phyloP scores from a whole-genome alignment of 23 red algal species.

The Chondrus crispus region DNA sequence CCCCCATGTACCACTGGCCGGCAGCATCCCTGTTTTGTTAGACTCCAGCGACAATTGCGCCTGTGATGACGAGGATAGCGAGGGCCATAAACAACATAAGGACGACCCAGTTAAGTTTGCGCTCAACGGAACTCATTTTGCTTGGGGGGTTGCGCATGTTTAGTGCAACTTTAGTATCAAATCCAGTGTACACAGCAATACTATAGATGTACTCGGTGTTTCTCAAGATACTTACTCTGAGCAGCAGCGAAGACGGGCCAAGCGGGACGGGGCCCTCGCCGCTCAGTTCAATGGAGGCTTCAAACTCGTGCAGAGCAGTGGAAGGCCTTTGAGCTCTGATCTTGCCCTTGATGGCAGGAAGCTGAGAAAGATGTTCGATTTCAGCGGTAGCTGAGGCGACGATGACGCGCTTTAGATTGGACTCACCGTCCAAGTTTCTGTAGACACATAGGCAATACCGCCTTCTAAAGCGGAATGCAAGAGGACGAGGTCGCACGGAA shows the following conservation, averaged over 20 bases:
- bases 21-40: conserved; percentile 33
- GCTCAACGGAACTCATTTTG: conserved; percentile 80
- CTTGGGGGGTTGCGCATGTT: conserved; percentile 83
- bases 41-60: conserved; percentile 31
- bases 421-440: conserved; percentile 91
- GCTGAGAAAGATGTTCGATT: conserved; percentile 3
- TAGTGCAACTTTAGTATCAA: conserved; percentile 78
- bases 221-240: conserved; percentile 77
- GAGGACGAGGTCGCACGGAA: conserved; percentile 92
- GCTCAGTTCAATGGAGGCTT: conserved; percentile 29
- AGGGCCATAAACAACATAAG: conserved; percentile 76
- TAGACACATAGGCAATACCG: conserved; percentile 80
- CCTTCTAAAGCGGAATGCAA: conserved; percentile 62
- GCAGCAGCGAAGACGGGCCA: conserved; percentile 60
- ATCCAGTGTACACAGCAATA: conserved; percentile 78
- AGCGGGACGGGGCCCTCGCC: conserved; percentile 44
- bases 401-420: conserved; percentile 80
- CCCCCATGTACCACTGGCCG: conserved; percentile 83
- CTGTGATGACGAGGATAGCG: conserved; percentile 54
- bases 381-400: conserved; percentile 37
- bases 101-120: conserved; percentile 84
- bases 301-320: conserved; percentile 51
- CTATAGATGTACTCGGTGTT: conserved; percentile 88
- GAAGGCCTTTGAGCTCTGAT: conserved; percentile 42
- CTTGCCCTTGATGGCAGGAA: conserved; percentile 31